phyloP scores from a whole-genome alignment of 1,139 yeast genomes.

The Candida pseudoviswanathii region DNA sequence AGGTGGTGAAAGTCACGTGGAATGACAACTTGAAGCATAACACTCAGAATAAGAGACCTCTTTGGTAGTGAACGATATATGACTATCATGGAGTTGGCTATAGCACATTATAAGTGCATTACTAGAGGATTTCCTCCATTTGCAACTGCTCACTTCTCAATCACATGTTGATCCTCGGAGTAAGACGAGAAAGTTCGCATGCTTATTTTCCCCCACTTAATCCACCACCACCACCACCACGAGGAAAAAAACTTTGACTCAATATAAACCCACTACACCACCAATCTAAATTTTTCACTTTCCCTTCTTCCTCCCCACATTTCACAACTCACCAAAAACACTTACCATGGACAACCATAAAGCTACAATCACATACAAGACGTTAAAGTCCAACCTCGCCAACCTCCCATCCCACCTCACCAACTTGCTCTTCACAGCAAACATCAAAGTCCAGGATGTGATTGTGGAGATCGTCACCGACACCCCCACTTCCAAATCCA shows the following conservation, averaged over 20 bases:
- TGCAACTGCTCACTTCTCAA: no score
- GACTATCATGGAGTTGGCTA: no score
- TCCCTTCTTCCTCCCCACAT: background rate
- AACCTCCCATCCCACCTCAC: constrained; percentile 58
- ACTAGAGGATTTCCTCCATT: no score
- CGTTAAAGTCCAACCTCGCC: constrained; percentile 55
- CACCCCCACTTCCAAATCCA: constrained; percentile 15
- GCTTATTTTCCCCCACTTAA: constrained; percentile 1
- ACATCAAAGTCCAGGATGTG: constrained; percentile 62
- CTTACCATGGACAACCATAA: constrained; percentile 40
- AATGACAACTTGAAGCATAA: background rate
- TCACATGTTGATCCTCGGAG: background rate
- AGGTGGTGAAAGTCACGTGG: background rate
- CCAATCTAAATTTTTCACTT: background rate
- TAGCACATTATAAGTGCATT: no score
- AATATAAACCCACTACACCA: background rate
- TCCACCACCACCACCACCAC: background rate
- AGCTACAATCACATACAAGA: constrained; percentile 31
- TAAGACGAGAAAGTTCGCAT: background rate
- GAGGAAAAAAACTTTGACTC: background rate
- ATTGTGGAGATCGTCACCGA: constrained; percentile 47
- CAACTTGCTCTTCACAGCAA: constrained; percentile 51
- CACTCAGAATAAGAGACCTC: background rate
- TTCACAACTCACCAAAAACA: background rate
- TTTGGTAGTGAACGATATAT: no score